Percentiles rank a stretch among this genome's conserved stretches.
Conservation (phyloP, 2,329 filamentous ascomycete genomes). For the Fusarium avenaceum region DNA sequence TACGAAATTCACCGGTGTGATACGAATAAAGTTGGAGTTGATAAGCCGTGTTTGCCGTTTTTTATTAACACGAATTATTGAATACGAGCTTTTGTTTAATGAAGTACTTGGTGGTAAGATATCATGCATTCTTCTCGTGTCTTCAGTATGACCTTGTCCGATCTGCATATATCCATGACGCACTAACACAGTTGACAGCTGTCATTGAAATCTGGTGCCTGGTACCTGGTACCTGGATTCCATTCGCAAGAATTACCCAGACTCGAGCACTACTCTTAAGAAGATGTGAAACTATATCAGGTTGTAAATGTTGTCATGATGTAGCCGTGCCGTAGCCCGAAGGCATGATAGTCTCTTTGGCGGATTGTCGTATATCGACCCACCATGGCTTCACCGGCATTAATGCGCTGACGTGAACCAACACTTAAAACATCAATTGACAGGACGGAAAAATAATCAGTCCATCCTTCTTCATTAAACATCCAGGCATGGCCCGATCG, state of each 20-base stretch:
- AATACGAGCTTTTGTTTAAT: too few relatives aligned
- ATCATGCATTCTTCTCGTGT: too few relatives aligned
- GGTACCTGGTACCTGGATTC: background rate
- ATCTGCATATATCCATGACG: too few relatives aligned
- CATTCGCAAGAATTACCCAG: background rate
- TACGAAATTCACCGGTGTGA: slow-evolving; percentile 8
- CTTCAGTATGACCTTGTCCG: too few relatives aligned
- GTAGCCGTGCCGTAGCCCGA: background rate
- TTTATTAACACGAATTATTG: too few relatives aligned
- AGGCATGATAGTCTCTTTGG: slow-evolving; percentile 17
- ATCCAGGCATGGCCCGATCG: slow-evolving; percentile 30
- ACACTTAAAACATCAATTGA: slow-evolving; percentile 23
- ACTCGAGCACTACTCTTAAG: background rate
- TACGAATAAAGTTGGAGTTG: background rate
- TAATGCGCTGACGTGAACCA: slow-evolving; percentile 16
- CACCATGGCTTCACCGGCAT: slow-evolving; percentile 7
- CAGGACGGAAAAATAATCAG: slow-evolving; percentile 43
- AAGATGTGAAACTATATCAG: background rate
- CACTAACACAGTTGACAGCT: background rate
- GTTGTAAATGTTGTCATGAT: too few relatives aligned
- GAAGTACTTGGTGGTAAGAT: too few relatives aligned
- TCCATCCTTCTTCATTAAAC: slow-evolving; percentile 41
- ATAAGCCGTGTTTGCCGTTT: too few relatives aligned
- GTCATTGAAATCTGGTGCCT: background rate
- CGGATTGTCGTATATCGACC: slow-evolving; percentile 6